A percentile compares a stretch with the other conserved stretches of the same genome.
phyloP scores from a whole-genome alignment of 2,329 filamentous ascomycete species.

The Pezicula radicicola region DNA sequence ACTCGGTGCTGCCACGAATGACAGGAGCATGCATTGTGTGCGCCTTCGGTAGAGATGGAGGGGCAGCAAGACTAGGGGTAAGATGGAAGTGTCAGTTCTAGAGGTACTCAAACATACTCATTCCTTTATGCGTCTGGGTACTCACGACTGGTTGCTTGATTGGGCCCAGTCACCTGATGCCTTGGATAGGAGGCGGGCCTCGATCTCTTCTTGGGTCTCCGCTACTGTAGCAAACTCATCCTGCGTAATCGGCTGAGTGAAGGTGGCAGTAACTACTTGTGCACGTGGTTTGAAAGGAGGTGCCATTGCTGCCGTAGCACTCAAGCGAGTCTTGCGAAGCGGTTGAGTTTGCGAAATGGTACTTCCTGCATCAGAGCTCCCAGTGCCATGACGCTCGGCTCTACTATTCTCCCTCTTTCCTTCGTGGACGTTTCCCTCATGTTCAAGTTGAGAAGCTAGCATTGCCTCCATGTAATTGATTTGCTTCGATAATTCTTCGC shows the following conservation, averaged over 20 bases:
- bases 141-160: neutral
- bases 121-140: too few relatives aligned
- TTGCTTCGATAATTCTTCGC: constrained; percentile 35
- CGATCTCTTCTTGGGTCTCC: constrained; percentile 16
- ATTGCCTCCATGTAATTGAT: constrained; percentile 20
- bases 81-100: neutral
- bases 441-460: constrained; percentile 15
- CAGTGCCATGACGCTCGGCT: neutral
- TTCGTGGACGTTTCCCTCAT: constrained; percentile 5
- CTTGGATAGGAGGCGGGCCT: constrained; percentile 16
- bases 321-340: constrained; percentile 22
- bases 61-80: neutral
- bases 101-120: too few relatives aligned
- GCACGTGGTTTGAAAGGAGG: constrained; percentile 30
- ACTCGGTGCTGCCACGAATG: too few relatives aligned
- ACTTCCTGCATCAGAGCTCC: neutral
- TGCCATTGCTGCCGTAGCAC: constrained; percentile 28
- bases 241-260: neutral
- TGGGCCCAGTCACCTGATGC: constrained; percentile 17
- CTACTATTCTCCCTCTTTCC: neutral
- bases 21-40: neutral
- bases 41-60: constrained; percentile 4
- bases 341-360: constrained; percentile 4
- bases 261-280: constrained; percentile 4
- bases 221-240: neutral